These are phyloP conservation scores for Blastobotrys petasosporus DNA, from an alignment of 1,139 yeast genomes.

Conservation along the genomic window DNA sequence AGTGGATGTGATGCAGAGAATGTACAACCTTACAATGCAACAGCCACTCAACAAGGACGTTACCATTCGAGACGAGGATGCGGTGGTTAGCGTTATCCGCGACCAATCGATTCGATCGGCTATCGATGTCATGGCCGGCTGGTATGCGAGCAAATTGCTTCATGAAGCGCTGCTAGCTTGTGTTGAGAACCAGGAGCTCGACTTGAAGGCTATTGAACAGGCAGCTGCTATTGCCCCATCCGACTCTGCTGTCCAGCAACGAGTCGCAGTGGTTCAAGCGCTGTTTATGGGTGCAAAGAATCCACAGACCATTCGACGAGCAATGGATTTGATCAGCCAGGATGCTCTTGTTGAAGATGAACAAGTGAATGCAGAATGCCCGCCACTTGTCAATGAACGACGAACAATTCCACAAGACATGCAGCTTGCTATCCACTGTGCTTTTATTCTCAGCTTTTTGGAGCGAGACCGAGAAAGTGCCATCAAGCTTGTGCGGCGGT, in stretches of 20 bases:
- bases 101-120: constrained; percentile 29
- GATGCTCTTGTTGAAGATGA: constrained; percentile 10
- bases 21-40: constrained; percentile 24
- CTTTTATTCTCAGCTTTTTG: constrained; percentile 24
- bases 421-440: constrained; percentile 26
- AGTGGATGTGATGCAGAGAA: constrained; percentile 22
- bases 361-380: constrained; percentile 7
- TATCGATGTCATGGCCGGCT: constrained; percentile 31
- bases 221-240: constrained; percentile 30
- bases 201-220: constrained; percentile 19
- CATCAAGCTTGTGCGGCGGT: constrained; percentile 18
- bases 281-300: constrained; percentile 27
- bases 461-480: constrained; percentile 19
- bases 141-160: constrained; percentile 27
- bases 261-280: constrained; percentile 31
- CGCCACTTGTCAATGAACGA: constrained; percentile 20
- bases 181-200: constrained; percentile 20
- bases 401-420: constrained; percentile 24
- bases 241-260: constrained; percentile 26
- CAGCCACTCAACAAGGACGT: constrained; percentile 16
- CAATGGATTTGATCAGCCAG: constrained; percentile 21
- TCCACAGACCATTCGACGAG: constrained; percentile 20
- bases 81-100: constrained; percentile 21
- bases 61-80: constrained; percentile 22
- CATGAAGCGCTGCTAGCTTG: constrained; percentile 25